Percentiles rank a stretch among this genome's conserved stretches.
phyloP scores from a whole-genome alignment of 2,329 filamentous ascomycete species.

The Fonsecaea pedrosoi region DNA sequence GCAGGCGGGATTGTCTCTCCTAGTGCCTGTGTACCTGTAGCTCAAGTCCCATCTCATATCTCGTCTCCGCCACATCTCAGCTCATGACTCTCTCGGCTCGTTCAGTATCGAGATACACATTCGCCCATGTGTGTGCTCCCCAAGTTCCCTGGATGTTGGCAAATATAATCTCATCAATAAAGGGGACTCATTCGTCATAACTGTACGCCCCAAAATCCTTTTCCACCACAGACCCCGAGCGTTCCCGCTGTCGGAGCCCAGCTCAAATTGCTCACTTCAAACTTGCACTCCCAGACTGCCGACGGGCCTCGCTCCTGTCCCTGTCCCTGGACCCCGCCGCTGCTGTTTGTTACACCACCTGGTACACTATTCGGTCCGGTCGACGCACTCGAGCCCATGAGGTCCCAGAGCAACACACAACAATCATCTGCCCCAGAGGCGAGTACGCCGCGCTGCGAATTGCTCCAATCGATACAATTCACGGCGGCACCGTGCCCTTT shows the following conservation, averaged over 20 bases:
- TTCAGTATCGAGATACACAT: background rate
- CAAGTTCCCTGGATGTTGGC: background rate
- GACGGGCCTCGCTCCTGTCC: conserved; percentile 52
- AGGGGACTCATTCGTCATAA: conserved; percentile 28
- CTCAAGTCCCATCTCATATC: background rate
- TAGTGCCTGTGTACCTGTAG: background rate
- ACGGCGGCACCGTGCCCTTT: conserved; percentile 84
- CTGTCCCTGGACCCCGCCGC: conserved; percentile 26
- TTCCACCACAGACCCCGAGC: conserved; percentile 54
- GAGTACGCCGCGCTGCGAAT: conserved; percentile 80
- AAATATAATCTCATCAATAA: conserved; percentile 2
- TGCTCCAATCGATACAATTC: conserved; percentile 97
- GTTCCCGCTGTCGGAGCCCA: conserved; percentile 54
- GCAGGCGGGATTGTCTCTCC: background rate
- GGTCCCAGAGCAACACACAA: conserved; percentile 90
- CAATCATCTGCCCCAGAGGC: conserved; percentile 93
- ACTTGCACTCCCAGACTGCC: conserved; percentile 55
- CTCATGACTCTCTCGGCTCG: background rate
- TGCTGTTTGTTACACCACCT: conserved; percentile 32
- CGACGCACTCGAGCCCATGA: conserved; percentile 65
- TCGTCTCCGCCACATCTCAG: background rate
- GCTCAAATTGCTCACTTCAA: conserved; percentile 56
- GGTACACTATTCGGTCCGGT: conserved; percentile 15
- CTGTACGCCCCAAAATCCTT: conserved; percentile 53
- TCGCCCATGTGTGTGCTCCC: background rate